These are phyloP conservation scores for Calonectria henricotiae DNA, from an alignment of 2,329 filamentous ascomycete species.

Conservation along the genomic window DNA sequence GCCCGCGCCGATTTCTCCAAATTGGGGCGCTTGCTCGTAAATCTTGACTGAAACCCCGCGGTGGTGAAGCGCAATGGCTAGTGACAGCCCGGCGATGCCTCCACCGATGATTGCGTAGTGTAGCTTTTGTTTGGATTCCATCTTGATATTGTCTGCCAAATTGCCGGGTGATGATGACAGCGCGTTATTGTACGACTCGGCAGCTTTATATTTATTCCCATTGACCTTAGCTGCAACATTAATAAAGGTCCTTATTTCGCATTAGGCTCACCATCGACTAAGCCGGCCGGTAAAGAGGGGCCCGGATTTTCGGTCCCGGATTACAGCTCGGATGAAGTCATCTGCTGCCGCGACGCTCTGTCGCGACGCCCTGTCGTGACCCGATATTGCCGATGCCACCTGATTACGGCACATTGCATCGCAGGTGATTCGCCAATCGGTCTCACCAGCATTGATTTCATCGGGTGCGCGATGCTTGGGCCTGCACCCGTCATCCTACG, in stretches of 20 bases:
- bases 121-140: slow-evolving; percentile 38
- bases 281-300: slow-evolving; percentile 4
- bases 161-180: neutral
- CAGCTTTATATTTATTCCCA: neutral
- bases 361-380: neutral
- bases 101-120: slow-evolving; percentile 67
- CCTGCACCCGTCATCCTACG: slow-evolving; percentile 11
- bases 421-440: neutral
- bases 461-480: slow-evolving; percentile 1
- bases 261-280: neutral
- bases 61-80: slow-evolving; percentile 65
- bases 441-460: neutral
- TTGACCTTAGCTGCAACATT: neutral
- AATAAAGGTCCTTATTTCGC: neutral
- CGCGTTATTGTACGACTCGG: neutral
- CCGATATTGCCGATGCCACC: neutral
- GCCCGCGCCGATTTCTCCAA: slow-evolving; percentile 68
- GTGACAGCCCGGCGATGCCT: slow-evolving; percentile 67
- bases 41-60: slow-evolving; percentile 63
- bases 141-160: neutral
- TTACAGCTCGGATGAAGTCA: neutral
- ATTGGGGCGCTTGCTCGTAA: slow-evolving; percentile 64
- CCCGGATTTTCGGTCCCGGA: slow-evolving; percentile 16
- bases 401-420: neutral
- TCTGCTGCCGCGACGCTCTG: neutral